Conservation (phyloP, 2,329 filamentous ascomycete species). For the Stagonosporopsis rhizophila region DNA sequence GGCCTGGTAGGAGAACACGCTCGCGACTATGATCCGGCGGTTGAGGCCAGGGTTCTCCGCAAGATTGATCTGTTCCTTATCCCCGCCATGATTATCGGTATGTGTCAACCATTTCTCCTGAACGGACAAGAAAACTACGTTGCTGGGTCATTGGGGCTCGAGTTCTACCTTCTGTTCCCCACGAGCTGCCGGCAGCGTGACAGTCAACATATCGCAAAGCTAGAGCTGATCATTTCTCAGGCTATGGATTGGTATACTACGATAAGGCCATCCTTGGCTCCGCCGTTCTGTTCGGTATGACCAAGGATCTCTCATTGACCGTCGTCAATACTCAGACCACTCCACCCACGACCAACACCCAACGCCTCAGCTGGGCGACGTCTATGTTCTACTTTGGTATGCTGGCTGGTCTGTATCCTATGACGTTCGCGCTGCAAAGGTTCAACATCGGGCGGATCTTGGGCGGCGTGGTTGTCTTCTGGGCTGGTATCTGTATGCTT, state of each 20-base stretch:
- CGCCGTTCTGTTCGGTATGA: slow-evolving; percentile 79
- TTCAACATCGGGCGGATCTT: slow-evolving; percentile 71
- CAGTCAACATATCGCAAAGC: no score
- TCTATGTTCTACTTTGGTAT: slow-evolving; percentile 83
- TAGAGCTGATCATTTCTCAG: slow-evolving; percentile 28
- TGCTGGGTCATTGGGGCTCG: no score
- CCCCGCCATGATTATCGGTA: slow-evolving; percentile 65
- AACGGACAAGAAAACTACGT: no score
- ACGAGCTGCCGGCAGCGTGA: no score
- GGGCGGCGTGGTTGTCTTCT: slow-evolving; percentile 68
- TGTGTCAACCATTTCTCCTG: not conserved
- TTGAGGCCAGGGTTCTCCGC: slow-evolving; percentile 64
- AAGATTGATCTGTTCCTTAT: slow-evolving; percentile 74
- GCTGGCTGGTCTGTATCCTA: slow-evolving; percentile 75
- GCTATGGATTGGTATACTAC: slow-evolving; percentile 73
- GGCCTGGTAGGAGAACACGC: slow-evolving; percentile 66
- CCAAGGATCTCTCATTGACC: slow-evolving; percentile 67
- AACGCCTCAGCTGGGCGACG: slow-evolving; percentile 76
- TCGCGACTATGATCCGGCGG: slow-evolving; percentile 61
- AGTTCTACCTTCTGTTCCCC: no score
- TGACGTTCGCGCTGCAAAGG: slow-evolving; percentile 73
- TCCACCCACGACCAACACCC: slow-evolving; percentile 67
- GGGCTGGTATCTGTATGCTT: slow-evolving; percentile 71
- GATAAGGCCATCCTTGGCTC: slow-evolving; percentile 79
- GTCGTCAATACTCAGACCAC: slow-evolving; percentile 59